Evolutionary conservation across 2,329 filamentous ascomycete genomes (phyloP).

Genomic region (Canariomyces notabilis): DNA sequence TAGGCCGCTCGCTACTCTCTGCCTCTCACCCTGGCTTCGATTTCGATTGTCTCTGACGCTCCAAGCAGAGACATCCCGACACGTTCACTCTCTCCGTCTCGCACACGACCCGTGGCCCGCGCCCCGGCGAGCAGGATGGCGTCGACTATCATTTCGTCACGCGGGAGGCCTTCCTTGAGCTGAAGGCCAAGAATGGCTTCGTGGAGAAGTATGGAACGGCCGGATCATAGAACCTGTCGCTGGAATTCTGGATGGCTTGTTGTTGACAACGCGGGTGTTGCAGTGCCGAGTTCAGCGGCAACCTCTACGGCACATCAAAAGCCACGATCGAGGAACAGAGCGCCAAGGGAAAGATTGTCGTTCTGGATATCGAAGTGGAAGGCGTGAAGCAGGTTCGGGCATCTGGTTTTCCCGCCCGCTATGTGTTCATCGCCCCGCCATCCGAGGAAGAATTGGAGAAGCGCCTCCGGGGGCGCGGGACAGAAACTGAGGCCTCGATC

Average conservation of each 20-base stretch:
- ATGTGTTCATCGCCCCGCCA: conserved; percentile 80
- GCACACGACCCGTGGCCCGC: conserved; percentile 76
- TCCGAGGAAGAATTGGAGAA: conserved; percentile 68
- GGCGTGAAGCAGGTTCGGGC: conserved; percentile 90
- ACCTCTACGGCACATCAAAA: conserved; percentile 81
- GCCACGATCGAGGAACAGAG: conserved; percentile 71
- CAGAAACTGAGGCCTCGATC: conserved; percentile 71
- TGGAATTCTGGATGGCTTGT: neutral
- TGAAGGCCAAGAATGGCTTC: conserved; percentile 67
- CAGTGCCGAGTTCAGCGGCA: conserved; percentile 75
- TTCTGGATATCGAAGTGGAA: conserved; percentile 97
- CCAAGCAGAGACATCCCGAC: conserved; percentile 39
- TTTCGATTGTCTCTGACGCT: conserved; percentile 33
- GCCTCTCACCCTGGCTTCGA: too few relatives aligned
- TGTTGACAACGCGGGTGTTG: neutral
- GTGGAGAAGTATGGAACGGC: conserved; percentile 54
- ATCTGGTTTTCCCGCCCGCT: conserved; percentile 68
- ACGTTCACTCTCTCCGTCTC: conserved; percentile 53
- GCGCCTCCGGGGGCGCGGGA: conserved; percentile 67
- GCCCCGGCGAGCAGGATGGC: conserved; percentile 69
- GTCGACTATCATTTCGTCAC: conserved; percentile 76
- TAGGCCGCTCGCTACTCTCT: conserved; percentile 9
- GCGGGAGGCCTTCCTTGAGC: conserved; percentile 59
- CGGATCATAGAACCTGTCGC: neutral
- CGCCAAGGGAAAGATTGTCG: conserved; percentile 66